Conservation (phyloP, 1,139 yeast species). For the Taphrina flavorubra region DNA sequence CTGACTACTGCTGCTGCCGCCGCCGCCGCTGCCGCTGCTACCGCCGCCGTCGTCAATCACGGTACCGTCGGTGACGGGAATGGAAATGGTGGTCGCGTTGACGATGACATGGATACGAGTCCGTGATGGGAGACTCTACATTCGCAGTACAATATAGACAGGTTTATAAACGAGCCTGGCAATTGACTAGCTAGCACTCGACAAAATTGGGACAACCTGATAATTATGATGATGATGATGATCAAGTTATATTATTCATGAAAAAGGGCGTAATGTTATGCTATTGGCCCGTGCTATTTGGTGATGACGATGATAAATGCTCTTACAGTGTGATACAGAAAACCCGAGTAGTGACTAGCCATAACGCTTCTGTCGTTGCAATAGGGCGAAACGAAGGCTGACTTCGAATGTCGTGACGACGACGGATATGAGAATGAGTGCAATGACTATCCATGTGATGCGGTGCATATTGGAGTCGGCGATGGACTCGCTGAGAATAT, state of each 20-base stretch:
- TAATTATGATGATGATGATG: too few relatives aligned
- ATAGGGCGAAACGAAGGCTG: slow-evolving; percentile 37
- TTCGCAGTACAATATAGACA: too few relatives aligned
- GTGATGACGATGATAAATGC: neutral
- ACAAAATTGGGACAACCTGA: neutral
- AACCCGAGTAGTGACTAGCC: neutral
- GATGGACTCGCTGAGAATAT: slow-evolving; percentile 88
- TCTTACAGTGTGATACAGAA: neutral
- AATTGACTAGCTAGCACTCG: too few relatives aligned
- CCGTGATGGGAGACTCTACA: neutral
- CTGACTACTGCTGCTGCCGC: too few relatives aligned
- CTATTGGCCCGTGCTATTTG: neutral
- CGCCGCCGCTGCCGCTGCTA: too few relatives aligned
- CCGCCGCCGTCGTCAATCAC: too few relatives aligned
- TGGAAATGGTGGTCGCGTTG: neutral
- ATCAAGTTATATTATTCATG: neutral
- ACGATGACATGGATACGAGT: slow-evolving; percentile 12
- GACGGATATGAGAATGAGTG: slow-evolving; percentile 74
- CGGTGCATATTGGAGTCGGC: slow-evolving; percentile 88
- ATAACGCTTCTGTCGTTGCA: slow-evolving; percentile 30
- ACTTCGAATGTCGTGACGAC: slow-evolving; percentile 43
- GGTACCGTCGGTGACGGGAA: neutral
- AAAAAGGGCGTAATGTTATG: neutral
- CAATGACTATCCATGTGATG: slow-evolving; percentile 86
- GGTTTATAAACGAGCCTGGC: too few relatives aligned